Conservation (phyloP, 257 asterid genomes). For the Ilex aquifolium region DNA sequence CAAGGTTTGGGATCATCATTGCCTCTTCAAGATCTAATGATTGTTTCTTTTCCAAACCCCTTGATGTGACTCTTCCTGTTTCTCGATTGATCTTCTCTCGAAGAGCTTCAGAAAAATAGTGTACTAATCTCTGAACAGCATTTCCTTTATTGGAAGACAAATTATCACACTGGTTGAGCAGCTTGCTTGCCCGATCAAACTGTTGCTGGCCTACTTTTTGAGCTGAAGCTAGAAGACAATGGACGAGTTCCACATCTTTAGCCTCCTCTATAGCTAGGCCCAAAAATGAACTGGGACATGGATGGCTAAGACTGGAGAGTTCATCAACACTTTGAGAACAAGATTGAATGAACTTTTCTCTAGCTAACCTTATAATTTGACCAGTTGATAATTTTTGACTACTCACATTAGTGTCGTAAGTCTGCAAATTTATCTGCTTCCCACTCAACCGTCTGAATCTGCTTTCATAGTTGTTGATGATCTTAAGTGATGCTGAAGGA, state of each 20-base stretch:
- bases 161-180: conserved; percentile 15
- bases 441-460: not conserved
- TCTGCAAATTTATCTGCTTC: not conserved
- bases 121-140: conserved; percentile 23
- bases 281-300: not conserved
- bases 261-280: conserved; percentile 7
- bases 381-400: conserved; percentile 7
- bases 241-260: conserved; percentile 20
- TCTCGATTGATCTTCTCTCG: conserved; percentile 25
- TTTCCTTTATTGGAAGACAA: conserved; percentile 19
- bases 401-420: not conserved
- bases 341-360: conserved; percentile 1
- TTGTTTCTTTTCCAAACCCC: not conserved
- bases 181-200: conserved; percentile 23
- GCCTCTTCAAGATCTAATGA: conserved; percentile 17
- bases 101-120: conserved; percentile 28
- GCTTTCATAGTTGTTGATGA: conserved; percentile 7
- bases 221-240: conserved; percentile 18
- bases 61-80: conserved; percentile 1
- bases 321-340: conserved; percentile 5
- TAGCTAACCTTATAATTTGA: conserved; percentile 21
- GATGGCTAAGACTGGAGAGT: not conserved
- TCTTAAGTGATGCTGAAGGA: conserved; percentile 13
- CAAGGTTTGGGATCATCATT: conserved; percentile 1
- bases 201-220: conserved; percentile 17